phyloP scores from a whole-genome alignment of 257 asterid genomes.

The Solanum neorickii region DNA sequence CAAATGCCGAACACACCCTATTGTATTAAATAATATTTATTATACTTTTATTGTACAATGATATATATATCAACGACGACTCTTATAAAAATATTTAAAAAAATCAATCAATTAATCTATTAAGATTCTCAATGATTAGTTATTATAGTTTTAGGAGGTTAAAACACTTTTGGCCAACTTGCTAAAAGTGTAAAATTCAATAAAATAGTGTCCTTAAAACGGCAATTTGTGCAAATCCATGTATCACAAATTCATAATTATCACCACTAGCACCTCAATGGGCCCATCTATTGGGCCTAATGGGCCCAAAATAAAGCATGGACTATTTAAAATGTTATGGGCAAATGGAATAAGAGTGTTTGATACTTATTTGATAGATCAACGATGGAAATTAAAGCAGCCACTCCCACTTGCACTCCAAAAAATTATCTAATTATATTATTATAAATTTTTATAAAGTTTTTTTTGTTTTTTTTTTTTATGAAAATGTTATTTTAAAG shows the following conservation, averaged over 20 bases:
- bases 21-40: too few relatives aligned
- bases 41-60: not conserved
- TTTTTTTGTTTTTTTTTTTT: too few relatives aligned
- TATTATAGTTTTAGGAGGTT: not conserved
- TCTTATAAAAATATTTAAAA: not conserved
- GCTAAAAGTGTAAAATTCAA: not conserved
- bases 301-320: not conserved
- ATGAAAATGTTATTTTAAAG: not conserved
- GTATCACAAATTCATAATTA: not conserved
- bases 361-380: not conserved
- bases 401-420: slow-evolving; percentile 5
- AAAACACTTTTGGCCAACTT: not conserved
- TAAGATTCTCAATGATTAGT: not conserved
- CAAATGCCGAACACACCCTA: not conserved
- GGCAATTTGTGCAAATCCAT: not conserved
- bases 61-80: not conserved
- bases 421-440: not conserved
- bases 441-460: not conserved
- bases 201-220: not conserved
- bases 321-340: not conserved
- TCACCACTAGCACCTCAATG: not conserved
- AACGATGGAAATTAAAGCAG: not conserved
- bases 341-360: not conserved
- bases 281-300: not conserved
- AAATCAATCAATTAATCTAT: not conserved